Conservation (phyloP, 345 rosid genomes). For the Diplotaxis tenuifolia region DNA sequence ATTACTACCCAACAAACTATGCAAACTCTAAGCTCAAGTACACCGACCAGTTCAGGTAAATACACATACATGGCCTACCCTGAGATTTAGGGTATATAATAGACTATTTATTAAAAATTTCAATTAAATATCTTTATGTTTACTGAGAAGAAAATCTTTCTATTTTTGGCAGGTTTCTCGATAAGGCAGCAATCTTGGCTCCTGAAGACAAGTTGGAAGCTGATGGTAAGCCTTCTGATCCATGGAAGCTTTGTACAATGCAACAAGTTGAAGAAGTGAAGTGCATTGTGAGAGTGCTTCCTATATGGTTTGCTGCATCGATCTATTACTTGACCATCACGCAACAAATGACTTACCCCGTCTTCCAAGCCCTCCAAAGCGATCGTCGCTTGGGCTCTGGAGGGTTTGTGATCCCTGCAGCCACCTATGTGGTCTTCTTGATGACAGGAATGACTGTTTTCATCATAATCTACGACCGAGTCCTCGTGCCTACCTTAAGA, state of each 20-base stretch:
- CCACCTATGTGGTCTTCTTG: constrained; percentile 51
- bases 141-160: constrained; percentile 14
- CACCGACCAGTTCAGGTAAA: constrained; percentile 39
- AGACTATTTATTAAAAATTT: too few species aligned
- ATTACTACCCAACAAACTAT: constrained; percentile 35
- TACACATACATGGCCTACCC: too few species aligned
- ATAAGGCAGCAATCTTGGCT: constrained; percentile 56
- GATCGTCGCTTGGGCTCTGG: constrained; percentile 47
- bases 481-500: constrained; percentile 44
- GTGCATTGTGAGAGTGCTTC: constrained; percentile 58
- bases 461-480: constrained; percentile 53
- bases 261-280: constrained; percentile 77
- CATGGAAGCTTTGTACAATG: constrained; percentile 62
- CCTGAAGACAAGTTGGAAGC: constrained; percentile 38
- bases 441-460: constrained; percentile 53
- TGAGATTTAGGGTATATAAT: too few species aligned
- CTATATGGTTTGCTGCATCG: constrained; percentile 54
- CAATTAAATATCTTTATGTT: too few species aligned
- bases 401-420: constrained; percentile 54
- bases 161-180: constrained; percentile 43
- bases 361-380: constrained; percentile 62
- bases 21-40: constrained; percentile 38
- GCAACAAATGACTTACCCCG: constrained; percentile 55
- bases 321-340: constrained; percentile 40
- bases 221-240: constrained; percentile 50